These are phyloP conservation scores for Pseudogymnoascus sp. DNA, from an alignment of 2,329 filamentous ascomycete species.

Conservation along the genomic window DNA sequence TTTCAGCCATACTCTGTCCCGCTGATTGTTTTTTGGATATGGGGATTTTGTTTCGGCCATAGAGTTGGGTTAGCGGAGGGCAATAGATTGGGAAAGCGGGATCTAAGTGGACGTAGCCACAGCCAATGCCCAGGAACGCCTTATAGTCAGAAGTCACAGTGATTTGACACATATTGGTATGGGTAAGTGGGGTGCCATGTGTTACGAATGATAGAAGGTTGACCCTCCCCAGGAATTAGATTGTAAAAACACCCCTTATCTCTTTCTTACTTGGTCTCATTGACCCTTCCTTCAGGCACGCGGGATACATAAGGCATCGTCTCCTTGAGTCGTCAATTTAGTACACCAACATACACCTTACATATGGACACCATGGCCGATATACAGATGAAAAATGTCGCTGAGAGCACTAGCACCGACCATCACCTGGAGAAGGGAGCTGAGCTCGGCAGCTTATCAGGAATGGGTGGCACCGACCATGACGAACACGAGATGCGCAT, in stretches of 20 bases:
- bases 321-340: not conserved
- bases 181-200: slow-evolving; percentile 1
- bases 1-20: not conserved
- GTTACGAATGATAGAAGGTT: not conserved
- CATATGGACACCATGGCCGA: not conserved
- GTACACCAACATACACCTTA: too few relatives aligned
- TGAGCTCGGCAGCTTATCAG: slow-evolving; percentile 18
- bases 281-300: not conserved
- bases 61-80: not conserved
- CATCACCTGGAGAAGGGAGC: slow-evolving; percentile 12
- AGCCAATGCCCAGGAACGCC: slow-evolving; percentile 1
- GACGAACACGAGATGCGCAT: slow-evolving; percentile 31
- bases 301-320: not conserved
- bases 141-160: not conserved
- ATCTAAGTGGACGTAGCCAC: not conserved
- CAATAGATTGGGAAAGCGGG: not conserved
- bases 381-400: not conserved
- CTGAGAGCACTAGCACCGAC: slow-evolving; percentile 1
- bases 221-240: not conserved
- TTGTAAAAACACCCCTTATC: not conserved
- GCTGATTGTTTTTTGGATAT: not conserved
- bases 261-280: not conserved
- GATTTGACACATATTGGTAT: not conserved
- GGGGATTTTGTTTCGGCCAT: not conserved
- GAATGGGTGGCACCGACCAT: slow-evolving; percentile 23